These are phyloP conservation scores for Pseudodiploospora longispora DNA, from an alignment of 2,329 filamentous ascomycete species.

Conservation along the genomic window DNA sequence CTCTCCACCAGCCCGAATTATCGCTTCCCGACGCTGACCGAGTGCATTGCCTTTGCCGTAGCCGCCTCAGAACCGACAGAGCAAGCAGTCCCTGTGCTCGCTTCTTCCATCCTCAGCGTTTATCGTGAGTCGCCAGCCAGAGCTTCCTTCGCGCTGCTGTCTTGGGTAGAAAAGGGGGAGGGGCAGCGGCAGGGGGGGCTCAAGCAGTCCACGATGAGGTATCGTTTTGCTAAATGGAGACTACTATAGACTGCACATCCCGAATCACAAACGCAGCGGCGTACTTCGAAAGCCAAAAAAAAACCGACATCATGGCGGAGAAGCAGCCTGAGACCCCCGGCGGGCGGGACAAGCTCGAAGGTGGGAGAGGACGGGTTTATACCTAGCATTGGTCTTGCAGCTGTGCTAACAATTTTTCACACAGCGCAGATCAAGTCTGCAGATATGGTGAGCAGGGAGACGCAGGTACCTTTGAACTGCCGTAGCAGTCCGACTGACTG, in stretches of 20 bases:
- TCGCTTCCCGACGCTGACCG: no score
- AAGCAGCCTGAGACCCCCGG: conserved; percentile 36
- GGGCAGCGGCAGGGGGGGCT: no score
- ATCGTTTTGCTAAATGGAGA: no score
- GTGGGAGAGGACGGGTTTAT: conserved; percentile 32
- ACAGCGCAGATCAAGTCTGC: conserved; percentile 94
- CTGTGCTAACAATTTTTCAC: conserved; percentile 11
- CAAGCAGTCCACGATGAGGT: no score
- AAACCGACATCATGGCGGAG: conserved; percentile 27
- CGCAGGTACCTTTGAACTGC: neutral
- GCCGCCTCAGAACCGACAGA: no score
- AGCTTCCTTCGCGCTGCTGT: no score
- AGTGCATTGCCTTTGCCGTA: no score
- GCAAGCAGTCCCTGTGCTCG: no score
- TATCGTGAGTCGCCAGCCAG: no score
- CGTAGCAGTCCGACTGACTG: conserved; percentile 19
- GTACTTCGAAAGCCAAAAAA: neutral
- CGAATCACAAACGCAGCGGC: neutral
- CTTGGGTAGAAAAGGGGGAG: no score
- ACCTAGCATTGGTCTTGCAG: neutral
- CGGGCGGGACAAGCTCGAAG: conserved; percentile 68
- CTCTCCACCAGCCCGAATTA: neutral
- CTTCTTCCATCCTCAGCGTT: no score
- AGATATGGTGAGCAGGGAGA: conserved; percentile 69
- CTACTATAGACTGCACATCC: neutral